Base-by-base conservation (phyloP, 805 yeast species). In the Yarrowia sp. region DNA sequence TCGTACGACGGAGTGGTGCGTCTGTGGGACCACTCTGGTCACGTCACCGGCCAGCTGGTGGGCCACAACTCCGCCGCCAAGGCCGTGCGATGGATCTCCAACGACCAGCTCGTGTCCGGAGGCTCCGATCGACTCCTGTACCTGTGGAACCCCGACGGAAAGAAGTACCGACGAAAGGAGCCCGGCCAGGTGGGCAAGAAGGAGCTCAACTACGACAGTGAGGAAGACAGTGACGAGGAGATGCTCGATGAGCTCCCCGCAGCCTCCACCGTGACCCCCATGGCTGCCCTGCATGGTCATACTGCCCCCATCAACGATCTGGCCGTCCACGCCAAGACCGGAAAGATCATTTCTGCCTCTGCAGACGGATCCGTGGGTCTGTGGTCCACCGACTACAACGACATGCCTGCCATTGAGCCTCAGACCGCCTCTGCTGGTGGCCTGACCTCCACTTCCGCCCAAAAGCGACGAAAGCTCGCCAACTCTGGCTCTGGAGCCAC, bases 1-100 rank as follows among this genome's bases (percentile, higher is more conserved):
- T 88, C 97, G 0, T 95, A 93, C 76, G 99, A 95, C 77, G 98
- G 98, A 73, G 85, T 94, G 40, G 97, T 94, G 32, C 86, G 98
- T 72, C 87, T 95, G 11, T 95, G 93, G 87, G 88, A 91, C 76
- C 79, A 86, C 78, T 84, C 91, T 15, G 98, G 98, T 10, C 83
- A 86, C 63, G 89, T 93, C 10, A 89, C 87, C 73, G 86, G 89
- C 71, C 97, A 91, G 77, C 85, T 89, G 73, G 85, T 86, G 66
- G 98, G 98, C 36, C 99, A 95, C 78, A 86, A 90, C 16, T 97
- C 91, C 40, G 88, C 98, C 12, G 87, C 95, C 67, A 89, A 89
- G 76, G 84, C 90, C 15, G 97, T 92, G 36, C 85, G 87, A 75
- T 94, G 95, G 89, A 83, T 91, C 59, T 84, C 88, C 15, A 85